Evolutionary conservation across 768 basidiomycete genomes (phyloP), one percentile per base, ranked within the genome.

Genomic region (Cystobasidium onofrii): DNA sequence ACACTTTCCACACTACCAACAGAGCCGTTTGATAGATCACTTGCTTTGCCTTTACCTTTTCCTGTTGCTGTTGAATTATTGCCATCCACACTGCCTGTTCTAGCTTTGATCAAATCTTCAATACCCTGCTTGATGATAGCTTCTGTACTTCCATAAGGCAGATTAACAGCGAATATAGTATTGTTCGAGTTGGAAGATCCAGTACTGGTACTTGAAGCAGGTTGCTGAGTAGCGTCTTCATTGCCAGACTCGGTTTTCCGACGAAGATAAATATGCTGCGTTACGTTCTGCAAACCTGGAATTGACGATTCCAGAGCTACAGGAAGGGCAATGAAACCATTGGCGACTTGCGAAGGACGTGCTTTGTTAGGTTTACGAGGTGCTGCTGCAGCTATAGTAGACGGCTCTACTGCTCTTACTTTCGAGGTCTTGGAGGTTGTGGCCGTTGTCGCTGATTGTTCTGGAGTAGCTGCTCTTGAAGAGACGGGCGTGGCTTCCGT

Each of bases 151-250:
- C 10, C 69, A 36, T 36, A 44, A 10, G 69, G 69, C 23, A 71
- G n/a, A 46, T 71, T 71, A 3, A 71, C 69, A 55, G 69, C 69
- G 43, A 71, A 71, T 10, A 71, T 31, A n/a, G 69, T 57, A 10
- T 52, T 57, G 12, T 52, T 60, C 25, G 27, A 60, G 33, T 13
- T 25, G 6, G 25, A n/a, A n/a, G 27, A 4, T 29, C 33, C 27
- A 29, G 25, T 29, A 23, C 33, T 60, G 4, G 6, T 60, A 29
- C 57, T 50, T 4, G 46, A 50, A 50, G 46, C 20, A 50, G 46
- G 20, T 50, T 50, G 46, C n/a, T 9, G 4, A n/a, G 10, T 25
- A n/a, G 7, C 25, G 20, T 31, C 23, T 12, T 31, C 25, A 20
- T 3, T 15, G 29, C 13, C 57, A 64, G 29, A 7, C 3, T 27